A percentile compares a stretch with the other conserved stretches of the same genome.
These are phyloP conservation scores for Ceratocystis albifundus DNA, from an alignment of 2,329 filamentous ascomycete species.

Conservation along the genomic window DNA sequence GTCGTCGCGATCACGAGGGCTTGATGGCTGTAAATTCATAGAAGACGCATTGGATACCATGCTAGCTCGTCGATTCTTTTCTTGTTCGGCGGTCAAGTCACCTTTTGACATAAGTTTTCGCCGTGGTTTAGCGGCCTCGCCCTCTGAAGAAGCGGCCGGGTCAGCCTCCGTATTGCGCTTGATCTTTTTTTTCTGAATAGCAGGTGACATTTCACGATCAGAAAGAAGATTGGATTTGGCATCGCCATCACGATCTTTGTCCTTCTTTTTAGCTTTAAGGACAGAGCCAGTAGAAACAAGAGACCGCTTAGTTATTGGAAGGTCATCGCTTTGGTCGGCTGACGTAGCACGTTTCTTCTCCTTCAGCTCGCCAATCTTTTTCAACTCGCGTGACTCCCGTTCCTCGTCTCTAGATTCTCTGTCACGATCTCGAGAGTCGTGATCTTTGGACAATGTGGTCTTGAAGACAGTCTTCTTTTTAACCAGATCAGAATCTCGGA, in stretches of 20 bases:
- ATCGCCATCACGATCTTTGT: conserved; percentile 37
- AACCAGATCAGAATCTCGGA: conserved; percentile 12
- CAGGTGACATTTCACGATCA: conserved; percentile 44
- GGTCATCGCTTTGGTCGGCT: conserved; percentile 37
- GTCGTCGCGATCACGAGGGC: conserved; percentile 41
- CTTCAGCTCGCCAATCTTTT: conserved; percentile 35
- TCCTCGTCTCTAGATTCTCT: conserved; percentile 35
- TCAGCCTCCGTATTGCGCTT: conserved; percentile 45
- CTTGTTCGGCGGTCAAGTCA: conserved; percentile 47
- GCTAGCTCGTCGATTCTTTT: conserved; percentile 48
- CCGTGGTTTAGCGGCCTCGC: conserved; percentile 47
- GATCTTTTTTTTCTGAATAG: conserved; percentile 40
- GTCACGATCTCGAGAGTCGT: conserved; percentile 38
- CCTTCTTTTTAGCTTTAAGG: conserved; percentile 45
- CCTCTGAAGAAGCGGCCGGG: conserved; percentile 43
- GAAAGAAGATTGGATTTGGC: conserved; percentile 27
- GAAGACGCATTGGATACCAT: conserved; percentile 45
- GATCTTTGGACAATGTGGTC: conserved; percentile 35
- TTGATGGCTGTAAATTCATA: conserved; percentile 36
- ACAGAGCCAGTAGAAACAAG: conserved; percentile 30
- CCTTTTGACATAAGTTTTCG: conserved; percentile 53
- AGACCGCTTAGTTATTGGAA: conserved; percentile 37
- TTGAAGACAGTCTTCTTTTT: conserved; percentile 33
- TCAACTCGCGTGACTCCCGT: conserved; percentile 26
- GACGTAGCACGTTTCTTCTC: conserved; percentile 40